Conservation (phyloP, 768 basidiomycete species). For the Agaricus sinodeliciosus region DNA sequence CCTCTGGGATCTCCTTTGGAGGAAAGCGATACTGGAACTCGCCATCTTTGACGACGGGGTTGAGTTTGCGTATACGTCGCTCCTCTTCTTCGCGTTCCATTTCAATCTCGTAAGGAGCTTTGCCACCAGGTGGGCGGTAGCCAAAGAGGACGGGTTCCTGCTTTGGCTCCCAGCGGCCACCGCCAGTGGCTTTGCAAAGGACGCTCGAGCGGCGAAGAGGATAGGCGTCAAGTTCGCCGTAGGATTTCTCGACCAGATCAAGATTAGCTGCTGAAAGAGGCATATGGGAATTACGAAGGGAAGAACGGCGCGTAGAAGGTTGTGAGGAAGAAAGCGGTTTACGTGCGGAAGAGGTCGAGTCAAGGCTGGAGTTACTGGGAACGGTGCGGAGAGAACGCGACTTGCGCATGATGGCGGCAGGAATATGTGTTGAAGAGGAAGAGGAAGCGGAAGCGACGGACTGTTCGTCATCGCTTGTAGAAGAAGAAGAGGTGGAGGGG, state of each 20-base stretch:
- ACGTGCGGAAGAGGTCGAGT: slow-evolving; percentile 26
- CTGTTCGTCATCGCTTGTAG: slow-evolving; percentile 20
- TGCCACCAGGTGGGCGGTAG: slow-evolving; percentile 56
- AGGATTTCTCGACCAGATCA: slow-evolving; percentile 33
- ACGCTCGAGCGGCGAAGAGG: slow-evolving; percentile 60
- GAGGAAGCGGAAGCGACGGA: slow-evolving; percentile 25
- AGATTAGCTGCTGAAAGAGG: slow-evolving; percentile 30
- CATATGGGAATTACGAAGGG: slow-evolving; percentile 27
- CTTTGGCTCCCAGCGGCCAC: slow-evolving; percentile 77
- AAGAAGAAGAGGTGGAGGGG: slow-evolving; percentile 21
- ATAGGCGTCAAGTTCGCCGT: slow-evolving; percentile 69
- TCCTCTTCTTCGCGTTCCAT: slow-evolving; percentile 62
- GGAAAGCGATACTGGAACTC: slow-evolving; percentile 65
- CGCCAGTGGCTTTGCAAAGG: slow-evolving; percentile 74
- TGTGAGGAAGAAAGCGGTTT: slow-evolving; percentile 16
- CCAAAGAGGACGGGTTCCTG: slow-evolving; percentile 37
- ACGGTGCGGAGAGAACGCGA: slow-evolving; percentile 24
- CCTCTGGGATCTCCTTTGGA: slow-evolving; percentile 18
- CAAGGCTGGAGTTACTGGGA: slow-evolving; percentile 28
- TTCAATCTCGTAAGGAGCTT: slow-evolving; percentile 61
- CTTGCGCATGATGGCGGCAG: slow-evolving; percentile 22
- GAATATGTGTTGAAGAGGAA: slow-evolving; percentile 16
- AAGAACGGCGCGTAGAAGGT: slow-evolving; percentile 19
- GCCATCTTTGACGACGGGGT: slow-evolving; percentile 59
- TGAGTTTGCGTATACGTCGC: slow-evolving; percentile 38